These are phyloP conservation scores for Ottelia alismoides DNA, from an alignment of 106 monocot species.

Conservation along the genomic window DNA sequence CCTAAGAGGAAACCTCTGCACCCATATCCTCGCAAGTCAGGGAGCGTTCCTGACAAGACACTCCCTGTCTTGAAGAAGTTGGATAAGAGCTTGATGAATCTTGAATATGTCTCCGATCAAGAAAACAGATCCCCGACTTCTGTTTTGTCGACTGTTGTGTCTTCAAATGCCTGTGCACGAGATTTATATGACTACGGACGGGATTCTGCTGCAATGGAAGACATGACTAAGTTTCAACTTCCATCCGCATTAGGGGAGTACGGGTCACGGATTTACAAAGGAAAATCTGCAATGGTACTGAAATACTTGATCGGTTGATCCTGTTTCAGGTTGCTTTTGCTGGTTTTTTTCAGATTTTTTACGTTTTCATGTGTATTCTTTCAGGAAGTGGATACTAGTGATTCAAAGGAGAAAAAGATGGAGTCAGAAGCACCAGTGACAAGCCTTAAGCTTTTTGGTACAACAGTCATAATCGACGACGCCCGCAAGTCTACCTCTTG, in stretches of 20 bases:
- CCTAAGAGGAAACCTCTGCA: slow-evolving; percentile 69
- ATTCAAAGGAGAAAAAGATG: too few species aligned
- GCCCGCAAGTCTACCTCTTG: slow-evolving; percentile 1
- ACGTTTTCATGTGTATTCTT: too few species aligned
- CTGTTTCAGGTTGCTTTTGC: too few species aligned
- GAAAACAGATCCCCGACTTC: slow-evolving; percentile 56
- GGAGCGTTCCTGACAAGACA: slow-evolving; percentile 6
- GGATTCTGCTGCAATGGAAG: too few species aligned
- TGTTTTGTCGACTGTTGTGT: slow-evolving; percentile 39
- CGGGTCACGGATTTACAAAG: too few species aligned
- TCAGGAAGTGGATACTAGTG: slow-evolving; percentile 12
- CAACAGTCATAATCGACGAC: slow-evolving; percentile 28
- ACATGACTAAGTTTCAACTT: too few species aligned
- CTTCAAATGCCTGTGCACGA: too few species aligned
- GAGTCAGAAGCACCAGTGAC: slow-evolving; percentile 19
- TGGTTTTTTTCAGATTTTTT: too few species aligned
- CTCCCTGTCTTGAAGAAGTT: slow-evolving; percentile 2
- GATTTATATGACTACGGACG: too few species aligned
- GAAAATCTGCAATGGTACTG: slow-evolving; percentile 25
- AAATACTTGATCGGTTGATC: too few species aligned
- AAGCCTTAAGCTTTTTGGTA: slow-evolving; percentile 66
- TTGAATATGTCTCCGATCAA: slow-evolving; percentile 20
- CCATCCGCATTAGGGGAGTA: too few species aligned
- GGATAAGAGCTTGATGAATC: slow-evolving; percentile 11
- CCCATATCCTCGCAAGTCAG: slow-evolving; percentile 81